Conservation (phyloP, 225 moss, liverwort and hornwort species). For the Asterella californica region DNA sequence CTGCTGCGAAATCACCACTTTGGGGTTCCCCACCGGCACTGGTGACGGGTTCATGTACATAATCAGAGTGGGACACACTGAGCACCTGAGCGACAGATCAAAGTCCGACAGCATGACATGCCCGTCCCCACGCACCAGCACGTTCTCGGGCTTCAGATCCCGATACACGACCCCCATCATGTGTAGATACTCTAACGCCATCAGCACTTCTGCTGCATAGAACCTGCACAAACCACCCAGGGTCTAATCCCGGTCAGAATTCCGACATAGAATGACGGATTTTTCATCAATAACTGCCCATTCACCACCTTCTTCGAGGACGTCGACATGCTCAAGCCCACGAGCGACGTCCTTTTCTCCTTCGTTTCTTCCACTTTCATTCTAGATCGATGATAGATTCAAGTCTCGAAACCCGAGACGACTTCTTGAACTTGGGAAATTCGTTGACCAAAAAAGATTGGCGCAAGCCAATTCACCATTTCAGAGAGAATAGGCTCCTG, state of each 20-base stretch:
- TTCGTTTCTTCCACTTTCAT: too few relatives aligned
- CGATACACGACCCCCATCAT: constrained; percentile 99
- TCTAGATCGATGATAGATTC: too few relatives aligned
- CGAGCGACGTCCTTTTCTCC: too few relatives aligned
- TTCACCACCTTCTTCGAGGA: too few relatives aligned
- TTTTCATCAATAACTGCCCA: too few relatives aligned
- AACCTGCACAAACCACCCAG: constrained; percentile 46
- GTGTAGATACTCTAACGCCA: constrained; percentile 90
- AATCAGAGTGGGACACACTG: constrained; percentile 77
- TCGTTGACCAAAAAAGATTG: too few relatives aligned
- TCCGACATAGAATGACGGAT: too few relatives aligned
- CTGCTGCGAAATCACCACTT: constrained; percentile 1
- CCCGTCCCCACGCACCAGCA: constrained; percentile 86
- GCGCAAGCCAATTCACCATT: too few relatives aligned
- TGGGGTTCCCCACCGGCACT: background rate
- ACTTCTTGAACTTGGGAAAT: too few relatives aligned
- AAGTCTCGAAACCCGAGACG: too few relatives aligned
- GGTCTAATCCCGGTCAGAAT: background rate
- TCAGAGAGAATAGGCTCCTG: too few relatives aligned
- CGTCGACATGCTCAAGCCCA: too few relatives aligned
- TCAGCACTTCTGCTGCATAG: constrained; percentile 88
- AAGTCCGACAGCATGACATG: constrained; percentile 98
- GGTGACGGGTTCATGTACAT: constrained; percentile 45
- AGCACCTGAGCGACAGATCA: constrained; percentile 86
- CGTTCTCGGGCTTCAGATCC: constrained; percentile 96